phyloP scores from a whole-genome alignment of 2,329 filamentous ascomycete genomes.

The Catunica adiposa region DNA sequence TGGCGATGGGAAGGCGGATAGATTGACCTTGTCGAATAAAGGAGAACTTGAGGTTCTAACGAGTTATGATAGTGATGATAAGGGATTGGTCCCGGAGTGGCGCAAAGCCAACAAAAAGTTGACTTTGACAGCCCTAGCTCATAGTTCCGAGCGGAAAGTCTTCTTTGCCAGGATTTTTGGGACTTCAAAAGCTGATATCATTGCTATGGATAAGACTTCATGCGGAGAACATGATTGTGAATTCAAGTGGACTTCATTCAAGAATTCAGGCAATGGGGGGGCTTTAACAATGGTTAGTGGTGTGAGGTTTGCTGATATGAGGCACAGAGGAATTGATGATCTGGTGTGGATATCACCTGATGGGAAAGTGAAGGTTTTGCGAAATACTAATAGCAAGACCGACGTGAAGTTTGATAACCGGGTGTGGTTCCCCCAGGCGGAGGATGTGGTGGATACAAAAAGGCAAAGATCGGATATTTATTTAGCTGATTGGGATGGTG shows the following conservation, averaged over 20 bases:
- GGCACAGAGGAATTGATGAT: slow-evolving; percentile 14
- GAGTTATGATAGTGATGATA: slow-evolving; percentile 16
- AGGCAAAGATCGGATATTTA: slow-evolving; percentile 20
- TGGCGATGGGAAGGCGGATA: slow-evolving; percentile 4
- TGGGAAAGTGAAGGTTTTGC: slow-evolving; percentile 11
- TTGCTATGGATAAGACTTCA: neutral
- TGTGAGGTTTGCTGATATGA: slow-evolving; percentile 14
- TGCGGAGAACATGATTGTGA: slow-evolving; percentile 6
- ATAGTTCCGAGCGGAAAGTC: slow-evolving; percentile 7
- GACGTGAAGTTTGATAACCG: neutral
- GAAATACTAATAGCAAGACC: slow-evolving; percentile 6
- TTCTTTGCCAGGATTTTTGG: slow-evolving; percentile 16
- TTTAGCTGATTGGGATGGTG: slow-evolving; percentile 24
- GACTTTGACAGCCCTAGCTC: neutral
- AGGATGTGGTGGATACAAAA: slow-evolving; percentile 3
- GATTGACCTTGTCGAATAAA: slow-evolving; percentile 8
- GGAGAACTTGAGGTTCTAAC: slow-evolving; percentile 18
- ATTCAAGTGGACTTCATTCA: slow-evolving; percentile 12
- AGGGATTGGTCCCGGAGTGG: slow-evolving; percentile 13
- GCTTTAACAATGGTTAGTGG: slow-evolving; percentile 15
- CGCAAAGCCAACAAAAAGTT: neutral
- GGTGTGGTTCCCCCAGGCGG: neutral
- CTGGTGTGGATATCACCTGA: slow-evolving; percentile 16
- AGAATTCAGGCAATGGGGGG: slow-evolving; percentile 16
- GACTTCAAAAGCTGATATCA: neutral